Percentiles rank a stretch among this genome's conserved stretches.
Evolutionary conservation across 768 basidiomycete species (phyloP).

Genomic region (Lentinula sp.): DNA sequence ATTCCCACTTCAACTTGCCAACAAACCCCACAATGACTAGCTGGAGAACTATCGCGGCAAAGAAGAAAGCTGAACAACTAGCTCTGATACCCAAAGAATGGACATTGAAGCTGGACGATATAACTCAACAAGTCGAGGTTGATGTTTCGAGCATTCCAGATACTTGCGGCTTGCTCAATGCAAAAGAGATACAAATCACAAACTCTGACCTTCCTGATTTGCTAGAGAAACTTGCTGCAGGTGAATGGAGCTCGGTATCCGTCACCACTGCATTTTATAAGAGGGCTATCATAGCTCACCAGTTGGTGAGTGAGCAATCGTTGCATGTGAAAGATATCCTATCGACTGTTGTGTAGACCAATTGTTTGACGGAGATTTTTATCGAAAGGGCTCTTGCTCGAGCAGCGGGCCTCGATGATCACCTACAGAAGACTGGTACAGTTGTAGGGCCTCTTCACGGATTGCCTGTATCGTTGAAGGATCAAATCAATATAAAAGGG

Average conservation of each 20-base stretch:
- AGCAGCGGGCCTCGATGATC: slow-evolving; percentile 61
- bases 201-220: slow-evolving; percentile 36
- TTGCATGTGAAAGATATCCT: too few relatives aligned
- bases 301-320: slow-evolving; percentile 43
- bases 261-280: slow-evolving; percentile 74
- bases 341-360: slow-evolving; percentile 39
- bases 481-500: slow-evolving; percentile 65
- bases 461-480: slow-evolving; percentile 69
- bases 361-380: slow-evolving; percentile 83
- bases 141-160: slow-evolving; percentile 52
- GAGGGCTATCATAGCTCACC: slow-evolving; percentile 74
- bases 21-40: not conserved
- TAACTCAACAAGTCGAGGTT: slow-evolving; percentile 34
- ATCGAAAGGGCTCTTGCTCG: slow-evolving; percentile 61
- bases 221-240: slow-evolving; percentile 45
- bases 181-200: slow-evolving; percentile 43
- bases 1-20: not conserved
- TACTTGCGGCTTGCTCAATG: slow-evolving; percentile 50
- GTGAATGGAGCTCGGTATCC: slow-evolving; percentile 56
- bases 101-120: slow-evolving; percentile 32
- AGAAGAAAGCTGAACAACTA: slow-evolving; percentile 48
- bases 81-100: slow-evolving; percentile 61
- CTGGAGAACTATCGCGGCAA: slow-evolving; percentile 49
- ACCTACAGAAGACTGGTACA: slow-evolving; percentile 55
- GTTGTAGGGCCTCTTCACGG: slow-evolving; percentile 71